Base-by-base conservation (phyloP, 768 basidiomycete genomes). In the Tulasnella sp. region DNA sequence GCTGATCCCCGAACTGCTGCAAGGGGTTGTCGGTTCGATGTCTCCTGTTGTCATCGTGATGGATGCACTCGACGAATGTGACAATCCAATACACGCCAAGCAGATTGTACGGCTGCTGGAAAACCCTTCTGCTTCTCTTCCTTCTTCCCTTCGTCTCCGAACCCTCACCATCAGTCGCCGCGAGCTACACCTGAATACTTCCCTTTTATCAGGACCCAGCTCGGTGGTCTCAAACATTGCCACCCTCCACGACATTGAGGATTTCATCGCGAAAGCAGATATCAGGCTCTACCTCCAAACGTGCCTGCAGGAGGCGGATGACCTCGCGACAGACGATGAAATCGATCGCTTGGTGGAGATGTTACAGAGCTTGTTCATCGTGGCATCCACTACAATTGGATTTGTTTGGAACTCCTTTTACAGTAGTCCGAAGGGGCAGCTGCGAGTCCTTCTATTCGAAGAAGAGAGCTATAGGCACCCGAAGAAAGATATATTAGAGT, bases 61-160 rank as follows among this genome's bases (percentile, higher is more conserved):
- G 22, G 73, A 75, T 60, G 73, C 68, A 1, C 62, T 74, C 30
- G 72, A 74, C 61, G 72, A 74, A 64, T 68, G 72, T 12, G 64
- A 53, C 8, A 41, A 31, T 29, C 24, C 27, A 31, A 46, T 34
- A 22, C 51, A 22, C 10, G 41, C 51, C 4, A 48, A 60, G 21
- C 24, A 49, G 2, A 48, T 71, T 2, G 62, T 72, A 24, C 15
- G n/a, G 10, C 45, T 71, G 8, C 63, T 73, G 17, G 58, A 60
- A 4, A 24, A 45, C 3, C 53, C 52, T 15, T 21, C 64, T 1
- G 12, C 17, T 8, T 49, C 61, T 1, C 65, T 73, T 38, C 69
- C 72, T 5, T 9, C 59, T 11, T 64, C 65, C 34, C 59, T 38
- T 38, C 34, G 34, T 15, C 5, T 72, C 50, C 67, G 69, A 22